Base-by-base conservation (phyloP, 2,329 filamentous ascomycete species). In the Neonectria coccinea region DNA sequence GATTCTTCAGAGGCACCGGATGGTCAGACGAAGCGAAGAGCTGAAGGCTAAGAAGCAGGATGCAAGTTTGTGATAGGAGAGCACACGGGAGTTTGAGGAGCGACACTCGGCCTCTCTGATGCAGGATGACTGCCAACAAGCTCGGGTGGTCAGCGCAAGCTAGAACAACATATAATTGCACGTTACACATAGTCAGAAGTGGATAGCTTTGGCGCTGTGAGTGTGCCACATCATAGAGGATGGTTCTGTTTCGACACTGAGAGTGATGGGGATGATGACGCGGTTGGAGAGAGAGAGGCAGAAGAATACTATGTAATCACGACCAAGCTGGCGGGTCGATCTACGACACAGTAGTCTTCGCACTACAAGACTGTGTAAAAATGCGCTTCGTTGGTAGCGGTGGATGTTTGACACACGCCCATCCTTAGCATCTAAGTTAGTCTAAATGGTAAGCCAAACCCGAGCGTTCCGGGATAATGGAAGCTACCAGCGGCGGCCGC, bases 1-100 rank as follows among this genome's bases (percentile, higher is more conserved):
- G 59, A 62, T 78, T 14, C 69, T 78, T 52, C 67, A 69, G 39
- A 66, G 71, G 58, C 69, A 67, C 52, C 72, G 68, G 47, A 68
- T 75, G 27, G 56, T 64, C n/a, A 71, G 64, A 27, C 62, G 63
- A 54, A 66, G 64, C 6, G 62, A 67, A 42, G 42, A 51, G 41
- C 48, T 48, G 55, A 59, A 52, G 31, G 53, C 42, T 16, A 51
- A 42, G 42, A 51, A 45, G 56, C 51, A 47, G 20, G 61, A 53
- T 36, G 33, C 41, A 29, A 10, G 14, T 20, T 27, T 18, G 22
- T n/a, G 27, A 22, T 22, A 54, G 36, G 42, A 25, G 22, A 33
- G 16, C 12, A 9, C 3, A 22, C 12, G 14, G 12, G 22, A 25
- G 5, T 6, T 25, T 25, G 6, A 25, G 25, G 25, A n/a, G 29